Conservation (phyloP, 768 basidiomycete species). For the Mycena haematopus region DNA sequence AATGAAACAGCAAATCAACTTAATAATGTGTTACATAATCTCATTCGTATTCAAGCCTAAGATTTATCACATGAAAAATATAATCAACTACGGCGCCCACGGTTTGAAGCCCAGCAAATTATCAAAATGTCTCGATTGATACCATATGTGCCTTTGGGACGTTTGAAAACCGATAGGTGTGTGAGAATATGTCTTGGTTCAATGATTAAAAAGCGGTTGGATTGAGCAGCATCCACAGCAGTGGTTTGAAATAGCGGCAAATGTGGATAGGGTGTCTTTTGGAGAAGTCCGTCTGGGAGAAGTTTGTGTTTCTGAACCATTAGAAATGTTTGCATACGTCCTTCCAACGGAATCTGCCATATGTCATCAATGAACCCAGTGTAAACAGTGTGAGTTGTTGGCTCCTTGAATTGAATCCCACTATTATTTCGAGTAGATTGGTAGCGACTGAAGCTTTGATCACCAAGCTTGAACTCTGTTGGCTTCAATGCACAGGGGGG, state of each 20-base stretch:
- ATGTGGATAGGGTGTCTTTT: slow-evolving; percentile 29
- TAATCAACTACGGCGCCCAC: background rate
- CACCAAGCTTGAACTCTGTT: slow-evolving; percentile 23
- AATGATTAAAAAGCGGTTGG: slow-evolving; percentile 28
- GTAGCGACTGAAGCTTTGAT: slow-evolving; percentile 31
- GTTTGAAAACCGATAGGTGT: slow-evolving; percentile 27
- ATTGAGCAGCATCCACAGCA: slow-evolving; percentile 29
- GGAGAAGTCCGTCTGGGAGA: slow-evolving; percentile 22
- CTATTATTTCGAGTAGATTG: slow-evolving; percentile 32
- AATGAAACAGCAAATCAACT: no score
- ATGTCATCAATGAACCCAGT: slow-evolving; percentile 33
- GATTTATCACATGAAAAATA: no score
- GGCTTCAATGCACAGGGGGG: slow-evolving; percentile 26
- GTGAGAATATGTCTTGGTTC: slow-evolving; percentile 31
- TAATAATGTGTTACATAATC: no score
- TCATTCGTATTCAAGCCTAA: no score
- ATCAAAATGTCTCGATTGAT: background rate
- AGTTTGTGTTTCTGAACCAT: slow-evolving; percentile 29
- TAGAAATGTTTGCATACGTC: slow-evolving; percentile 30
- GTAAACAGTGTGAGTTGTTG: background rate
- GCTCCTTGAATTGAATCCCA: slow-evolving; percentile 5
- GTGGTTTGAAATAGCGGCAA: slow-evolving; percentile 27
- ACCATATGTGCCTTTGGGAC: slow-evolving; percentile 26
- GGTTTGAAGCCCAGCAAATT: background rate
- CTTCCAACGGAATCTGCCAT: slow-evolving; percentile 30